Base-by-base conservation (phyloP, 345 rosid species). In the Physaria fendleri region DNA sequence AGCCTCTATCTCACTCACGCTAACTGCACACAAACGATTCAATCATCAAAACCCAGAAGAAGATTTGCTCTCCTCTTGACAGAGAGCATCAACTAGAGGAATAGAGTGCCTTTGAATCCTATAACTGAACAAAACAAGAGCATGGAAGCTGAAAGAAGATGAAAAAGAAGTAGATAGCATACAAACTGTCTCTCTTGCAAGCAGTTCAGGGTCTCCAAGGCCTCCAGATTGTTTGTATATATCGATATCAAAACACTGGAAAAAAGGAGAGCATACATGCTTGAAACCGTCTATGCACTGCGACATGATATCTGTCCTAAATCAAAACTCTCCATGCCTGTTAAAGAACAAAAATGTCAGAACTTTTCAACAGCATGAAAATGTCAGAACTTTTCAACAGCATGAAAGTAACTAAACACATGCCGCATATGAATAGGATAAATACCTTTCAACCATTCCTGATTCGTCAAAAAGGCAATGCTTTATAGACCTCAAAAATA, bases 1-100 rank as follows among this genome's bases (percentile, higher is more conserved):
- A 59, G 98, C 95, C 50, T 91, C 98, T 58, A 91, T 84, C 75
- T 91, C 96, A 72, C 95, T 91, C 54, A 88, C 92, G 54, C 92
- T 82, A 69, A 91, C 96, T 91, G 90, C 79, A 75, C 4, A 59
- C 22, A 43, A 33, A 63, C 32, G 11, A 33, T 10, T 40, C 21
- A 24, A 23, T 21, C 29, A 34, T 14, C 49, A 72, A 44, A 64
- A 40, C 22, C 12, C n/a, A n/a, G n/a, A n/a, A n/a, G n/a, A n/a
- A n/a, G n/a, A n/a, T n/a, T 88, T 95, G n/a, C n/a, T n/a, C n/a
- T n/a, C n/a, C n/a, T n/a, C n/a, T n/a, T n/a, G n/a, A 61, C 85
- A 88, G 45, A 91, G 74, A 59, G 98, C 50, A 78, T 28, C 32
- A 28, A n/a, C 53, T 41, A 17, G n/a, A 60, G 45, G 20, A 55